Evolutionary conservation across 345 rosid species (phyloP).

Genomic region (Mercurialis annua): DNA sequence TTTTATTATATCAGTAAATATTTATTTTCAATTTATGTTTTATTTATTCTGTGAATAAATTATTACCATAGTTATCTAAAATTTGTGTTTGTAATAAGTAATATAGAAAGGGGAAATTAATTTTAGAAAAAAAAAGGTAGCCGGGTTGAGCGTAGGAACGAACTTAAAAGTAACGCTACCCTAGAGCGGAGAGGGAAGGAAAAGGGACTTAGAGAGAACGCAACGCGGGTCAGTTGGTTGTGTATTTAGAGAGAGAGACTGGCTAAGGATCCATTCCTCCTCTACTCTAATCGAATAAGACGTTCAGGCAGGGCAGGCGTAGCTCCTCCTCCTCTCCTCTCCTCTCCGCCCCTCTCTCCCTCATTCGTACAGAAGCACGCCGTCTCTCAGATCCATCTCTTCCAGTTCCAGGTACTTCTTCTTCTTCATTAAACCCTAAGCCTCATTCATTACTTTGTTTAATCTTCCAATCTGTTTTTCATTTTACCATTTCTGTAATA

Average conservation of each 20-base stretch:
- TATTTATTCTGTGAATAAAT: too few relatives aligned
- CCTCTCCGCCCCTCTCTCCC: not conserved
- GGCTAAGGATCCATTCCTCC: not conserved
- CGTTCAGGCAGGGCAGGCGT: not conserved
- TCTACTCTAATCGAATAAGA: too few relatives aligned
- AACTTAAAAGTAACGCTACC: conserved; percentile 5
- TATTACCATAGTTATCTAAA: too few relatives aligned
- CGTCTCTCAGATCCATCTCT: conserved; percentile 5
- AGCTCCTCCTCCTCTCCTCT: not conserved
- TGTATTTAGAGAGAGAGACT: not conserved
- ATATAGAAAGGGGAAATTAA: not conserved
- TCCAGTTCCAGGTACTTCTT: not conserved
- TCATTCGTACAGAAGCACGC: not conserved
- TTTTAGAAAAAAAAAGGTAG: not conserved
- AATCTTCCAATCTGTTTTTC: not conserved
- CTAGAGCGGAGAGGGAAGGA: not conserved
- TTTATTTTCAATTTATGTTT: too few relatives aligned
- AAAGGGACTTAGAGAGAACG: not conserved
- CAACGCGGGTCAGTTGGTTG: not conserved
- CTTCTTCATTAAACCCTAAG: not conserved
- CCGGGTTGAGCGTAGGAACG: too few relatives aligned
- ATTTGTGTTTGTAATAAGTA: too few relatives aligned
- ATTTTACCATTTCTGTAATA: not conserved
- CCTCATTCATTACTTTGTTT: not conserved
- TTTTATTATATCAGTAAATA: too few relatives aligned